phyloP scores from a whole-genome alignment of 306 rosid genomes.

The Cicer bijugum region DNA sequence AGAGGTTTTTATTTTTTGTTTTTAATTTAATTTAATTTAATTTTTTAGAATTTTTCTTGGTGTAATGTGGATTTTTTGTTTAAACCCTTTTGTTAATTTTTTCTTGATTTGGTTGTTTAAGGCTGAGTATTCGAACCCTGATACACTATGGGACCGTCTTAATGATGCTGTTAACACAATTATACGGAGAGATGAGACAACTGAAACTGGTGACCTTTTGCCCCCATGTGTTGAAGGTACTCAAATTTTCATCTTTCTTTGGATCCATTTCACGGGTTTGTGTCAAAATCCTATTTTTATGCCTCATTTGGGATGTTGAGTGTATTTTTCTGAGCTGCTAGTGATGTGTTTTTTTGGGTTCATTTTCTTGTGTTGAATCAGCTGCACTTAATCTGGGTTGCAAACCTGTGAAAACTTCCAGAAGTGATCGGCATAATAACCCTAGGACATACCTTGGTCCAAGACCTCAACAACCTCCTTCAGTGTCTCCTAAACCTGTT shows the following conservation, averaged over 20 bases:
- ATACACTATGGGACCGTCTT: slow-evolving; percentile 89
- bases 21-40: background rate
- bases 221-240: slow-evolving; percentile 99
- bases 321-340: slow-evolving; percentile 41
- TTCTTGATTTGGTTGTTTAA: slow-evolving; percentile 55
- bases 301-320: slow-evolving; percentile 24
- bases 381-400: slow-evolving; percentile 99
- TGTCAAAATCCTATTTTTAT: slow-evolving; percentile 44
- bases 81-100: slow-evolving; percentile 47
- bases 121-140: slow-evolving; percentile 82
- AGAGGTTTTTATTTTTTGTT: slow-evolving; percentile 59
- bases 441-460: slow-evolving; percentile 85
- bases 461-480: slow-evolving; percentile 64
- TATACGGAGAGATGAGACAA: slow-evolving; percentile 85
- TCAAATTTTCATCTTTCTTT: slow-evolving; percentile 28
- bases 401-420: slow-evolving; percentile 84
- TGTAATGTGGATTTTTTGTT: slow-evolving; percentile 46
- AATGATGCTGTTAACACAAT: slow-evolving; percentile 97
- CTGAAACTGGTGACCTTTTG: slow-evolving; percentile 85
- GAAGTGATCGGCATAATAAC: slow-evolving; percentile 93
- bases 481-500: slow-evolving; percentile 55
- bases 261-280: slow-evolving; percentile 42
- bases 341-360: slow-evolving; percentile 48
- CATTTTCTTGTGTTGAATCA: slow-evolving; percentile 51
- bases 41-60: slow-evolving; percentile 7